phyloP scores from a whole-genome alignment of 2,329 filamentous ascomycete genomes.

The Diaporthe capsici region DNA sequence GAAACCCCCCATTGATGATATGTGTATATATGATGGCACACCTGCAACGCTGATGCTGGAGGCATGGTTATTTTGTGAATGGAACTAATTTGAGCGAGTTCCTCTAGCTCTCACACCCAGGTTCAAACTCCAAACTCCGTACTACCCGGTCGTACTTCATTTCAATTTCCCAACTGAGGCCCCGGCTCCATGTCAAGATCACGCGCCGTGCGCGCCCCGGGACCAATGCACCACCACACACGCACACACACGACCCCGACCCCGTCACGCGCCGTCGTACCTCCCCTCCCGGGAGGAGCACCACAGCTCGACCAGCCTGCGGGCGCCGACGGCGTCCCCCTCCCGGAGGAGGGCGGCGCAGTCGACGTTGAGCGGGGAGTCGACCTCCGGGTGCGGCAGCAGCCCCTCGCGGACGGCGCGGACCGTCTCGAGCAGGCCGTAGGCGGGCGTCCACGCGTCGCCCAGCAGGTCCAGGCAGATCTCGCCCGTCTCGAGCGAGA shows the following conservation, averaged over 20 bases:
- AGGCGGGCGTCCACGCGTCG: conserved; percentile 86
- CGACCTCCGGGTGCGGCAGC: conserved; percentile 76
- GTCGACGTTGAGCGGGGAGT: conserved; percentile 85
- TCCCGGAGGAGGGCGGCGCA: conserved; percentile 78
- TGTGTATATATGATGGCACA: not conserved
- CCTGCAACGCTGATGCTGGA: not conserved
- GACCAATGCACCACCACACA: not conserved
- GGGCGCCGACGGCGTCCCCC: conserved; percentile 77
- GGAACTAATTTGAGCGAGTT: not conserved
- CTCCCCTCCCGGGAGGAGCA: conserved; percentile 62
- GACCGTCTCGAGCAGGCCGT: conserved; percentile 82
- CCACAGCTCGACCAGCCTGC: conserved; percentile 80
- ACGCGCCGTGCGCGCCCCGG: not conserved
- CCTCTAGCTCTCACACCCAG: not conserved
- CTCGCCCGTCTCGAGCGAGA: conserved; percentile 79
- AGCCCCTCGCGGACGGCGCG: conserved; percentile 79
- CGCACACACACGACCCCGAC: not conserved
- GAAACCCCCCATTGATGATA: not conserved
- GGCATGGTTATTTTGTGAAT: not conserved
- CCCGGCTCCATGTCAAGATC: not conserved
- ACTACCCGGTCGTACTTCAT: not conserved
- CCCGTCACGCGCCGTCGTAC: conserved; percentile 57
- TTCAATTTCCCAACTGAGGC: not conserved
- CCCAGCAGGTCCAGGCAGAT: conserved; percentile 92
- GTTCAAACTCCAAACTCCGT: not conserved